Evolutionary conservation across 2,329 filamentous ascomycete species (phyloP).

Genomic region (Nemania sp.): DNA sequence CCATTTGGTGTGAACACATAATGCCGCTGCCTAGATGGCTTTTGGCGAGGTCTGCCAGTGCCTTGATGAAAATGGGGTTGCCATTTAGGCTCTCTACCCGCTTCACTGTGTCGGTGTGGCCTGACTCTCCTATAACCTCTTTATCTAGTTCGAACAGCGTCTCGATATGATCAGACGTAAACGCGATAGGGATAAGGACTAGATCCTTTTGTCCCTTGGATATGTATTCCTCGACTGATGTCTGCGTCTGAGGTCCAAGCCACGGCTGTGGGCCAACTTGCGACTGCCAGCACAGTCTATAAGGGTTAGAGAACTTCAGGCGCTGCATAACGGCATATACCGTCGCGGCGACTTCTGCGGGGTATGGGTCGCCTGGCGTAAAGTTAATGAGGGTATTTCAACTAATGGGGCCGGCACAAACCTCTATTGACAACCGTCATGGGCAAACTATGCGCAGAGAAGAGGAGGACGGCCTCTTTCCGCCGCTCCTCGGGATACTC

Average conservation of each 20-base stretch:
- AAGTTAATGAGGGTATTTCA: constrained; percentile 46
- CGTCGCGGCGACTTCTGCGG: constrained; percentile 93
- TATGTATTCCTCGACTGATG: constrained; percentile 89
- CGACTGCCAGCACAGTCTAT: constrained; percentile 96
- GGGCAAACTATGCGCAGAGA: constrained; percentile 94
- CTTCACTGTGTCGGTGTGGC: constrained; percentile 83
- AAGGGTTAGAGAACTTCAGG: constrained; percentile 87
- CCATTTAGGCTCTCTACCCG: constrained; percentile 93
- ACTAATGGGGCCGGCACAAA: constrained; percentile 52
- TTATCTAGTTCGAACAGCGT: constrained; percentile 94
- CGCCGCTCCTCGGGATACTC: constrained; percentile 86
- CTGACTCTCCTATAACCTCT: constrained; percentile 92
- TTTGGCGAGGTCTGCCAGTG: constrained; percentile 87
- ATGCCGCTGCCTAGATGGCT: constrained; percentile 77
- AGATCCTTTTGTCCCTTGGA: constrained; percentile 92
- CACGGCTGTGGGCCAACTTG: constrained; percentile 96
- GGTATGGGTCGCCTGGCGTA: constrained; percentile 84
- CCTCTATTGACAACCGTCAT: constrained; percentile 98
- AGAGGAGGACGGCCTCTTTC: constrained; percentile 85
- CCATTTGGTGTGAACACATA: constrained; percentile 85
- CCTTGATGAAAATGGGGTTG: constrained; percentile 88
- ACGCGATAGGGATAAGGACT: constrained; percentile 92
- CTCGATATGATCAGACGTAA: constrained; percentile 99
- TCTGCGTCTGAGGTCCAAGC: constrained; percentile 92
- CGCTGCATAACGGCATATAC: constrained; percentile 97